Percentiles rank a stretch among this genome's conserved stretches.
Conservation (phyloP, 169 alveolate species). For the Theileria sp. region DNA sequence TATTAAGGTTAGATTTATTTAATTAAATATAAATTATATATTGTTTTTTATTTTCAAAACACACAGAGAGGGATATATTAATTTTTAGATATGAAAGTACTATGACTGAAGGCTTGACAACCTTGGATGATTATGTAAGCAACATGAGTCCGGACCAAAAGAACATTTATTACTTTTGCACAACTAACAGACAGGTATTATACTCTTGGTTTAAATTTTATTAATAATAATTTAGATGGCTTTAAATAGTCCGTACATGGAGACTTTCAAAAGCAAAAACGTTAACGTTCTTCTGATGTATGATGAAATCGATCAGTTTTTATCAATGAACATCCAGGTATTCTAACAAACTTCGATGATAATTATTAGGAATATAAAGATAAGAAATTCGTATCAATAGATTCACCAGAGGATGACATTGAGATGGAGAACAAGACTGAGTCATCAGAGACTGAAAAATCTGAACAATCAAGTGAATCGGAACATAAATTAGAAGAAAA, state of each 20-base stretch:
- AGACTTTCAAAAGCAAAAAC: slow-evolving; percentile 74
- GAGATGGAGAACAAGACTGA: slow-evolving; percentile 54
- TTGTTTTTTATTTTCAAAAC: not conserved
- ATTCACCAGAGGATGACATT: slow-evolving; percentile 70
- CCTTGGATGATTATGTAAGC: slow-evolving; percentile 73
- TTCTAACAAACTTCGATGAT: not conserved
- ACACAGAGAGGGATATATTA: not conserved
- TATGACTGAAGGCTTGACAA: slow-evolving; percentile 45
- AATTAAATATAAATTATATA: slow-evolving; percentile 22
- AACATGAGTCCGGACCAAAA: slow-evolving; percentile 79
- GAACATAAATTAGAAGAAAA: slow-evolving; percentile 57
- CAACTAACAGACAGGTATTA: slow-evolving; percentile 63
- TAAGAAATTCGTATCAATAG: slow-evolving; percentile 68
- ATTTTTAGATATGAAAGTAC: slow-evolving; percentile 9
- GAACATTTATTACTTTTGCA: slow-evolving; percentile 83
- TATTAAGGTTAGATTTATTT: slow-evolving; percentile 67
- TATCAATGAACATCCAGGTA: slow-evolving; percentile 78
- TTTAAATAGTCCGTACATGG: slow-evolving; percentile 88
- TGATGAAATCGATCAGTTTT: slow-evolving; percentile 87
- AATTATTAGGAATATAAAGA: slow-evolving; percentile 62
- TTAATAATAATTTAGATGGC: slow-evolving; percentile 69
- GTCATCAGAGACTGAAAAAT: slow-evolving; percentile 22
- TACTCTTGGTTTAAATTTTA: not conserved
- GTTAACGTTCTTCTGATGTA: slow-evolving; percentile 81
- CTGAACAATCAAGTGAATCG: slow-evolving; percentile 38